Evolutionary conservation across 2,329 filamentous ascomycete genomes (phyloP).

Genomic region (Colletotrichum tropicale): DNA sequence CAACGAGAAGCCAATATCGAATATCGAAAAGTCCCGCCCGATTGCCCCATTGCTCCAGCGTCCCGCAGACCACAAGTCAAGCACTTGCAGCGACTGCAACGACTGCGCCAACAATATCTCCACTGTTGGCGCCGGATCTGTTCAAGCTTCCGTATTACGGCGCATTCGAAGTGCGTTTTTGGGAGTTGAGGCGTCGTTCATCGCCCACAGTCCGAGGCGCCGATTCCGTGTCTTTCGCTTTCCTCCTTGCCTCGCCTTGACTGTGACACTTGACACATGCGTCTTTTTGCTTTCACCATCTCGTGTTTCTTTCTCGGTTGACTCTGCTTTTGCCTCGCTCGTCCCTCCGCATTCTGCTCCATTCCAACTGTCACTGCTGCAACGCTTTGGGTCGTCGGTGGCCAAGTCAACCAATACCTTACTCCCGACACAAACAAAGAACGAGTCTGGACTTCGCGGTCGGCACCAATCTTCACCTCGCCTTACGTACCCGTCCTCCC

Average conservation of each 20-base stretch:
- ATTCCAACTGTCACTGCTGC: conserved; percentile 6
- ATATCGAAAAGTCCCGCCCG: neutral
- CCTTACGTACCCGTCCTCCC: neutral
- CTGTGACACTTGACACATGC: neutral
- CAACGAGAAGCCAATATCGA: neutral
- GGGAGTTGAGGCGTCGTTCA: neutral
- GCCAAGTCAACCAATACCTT: neutral
- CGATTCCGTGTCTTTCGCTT: neutral
- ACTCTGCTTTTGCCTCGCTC: neutral
- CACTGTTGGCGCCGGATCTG: conserved; percentile 8
- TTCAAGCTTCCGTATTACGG: conserved; percentile 6
- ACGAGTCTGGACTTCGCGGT: neutral
- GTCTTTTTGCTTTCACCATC: neutral
- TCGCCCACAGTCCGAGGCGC: neutral
- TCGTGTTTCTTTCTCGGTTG: neutral
- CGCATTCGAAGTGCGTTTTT: neutral
- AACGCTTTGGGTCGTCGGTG: neutral
- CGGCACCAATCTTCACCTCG: neutral
- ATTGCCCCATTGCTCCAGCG: neutral
- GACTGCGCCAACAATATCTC: conserved; percentile 12
- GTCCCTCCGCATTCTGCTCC: neutral
- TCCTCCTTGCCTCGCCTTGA: neutral
- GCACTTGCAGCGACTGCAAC: neutral
- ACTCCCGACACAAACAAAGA: neutral
- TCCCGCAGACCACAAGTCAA: neutral